A percentile compares a stretch with the other conserved stretches of the same genome.
These are phyloP conservation scores for Crepidotus variabilis DNA, from an alignment of 768 basidiomycete species.

Conservation along the genomic window DNA sequence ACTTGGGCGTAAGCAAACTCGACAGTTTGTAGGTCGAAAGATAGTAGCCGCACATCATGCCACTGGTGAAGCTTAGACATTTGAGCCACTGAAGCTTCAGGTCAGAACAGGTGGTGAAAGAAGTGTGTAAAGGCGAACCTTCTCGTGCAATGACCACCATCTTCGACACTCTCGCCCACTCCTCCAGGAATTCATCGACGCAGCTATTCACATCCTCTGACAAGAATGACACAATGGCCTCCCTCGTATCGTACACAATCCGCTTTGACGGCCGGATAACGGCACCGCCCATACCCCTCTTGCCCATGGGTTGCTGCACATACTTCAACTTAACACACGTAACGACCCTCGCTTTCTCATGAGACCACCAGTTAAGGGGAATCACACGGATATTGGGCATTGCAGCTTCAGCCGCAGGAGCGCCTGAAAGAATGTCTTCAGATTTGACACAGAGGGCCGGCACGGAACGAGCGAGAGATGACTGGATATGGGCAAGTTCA, in stretches of 20 bases:
- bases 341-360: slow-evolving; percentile 75
- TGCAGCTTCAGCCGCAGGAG: slow-evolving; percentile 85
- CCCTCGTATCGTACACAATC: slow-evolving; percentile 85
- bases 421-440: slow-evolving; percentile 74
- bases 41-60: slow-evolving; percentile 76
- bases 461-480: slow-evolving; percentile 71
- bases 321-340: slow-evolving; percentile 91
- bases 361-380: slow-evolving; percentile 90
- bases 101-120: neutral
- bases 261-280: slow-evolving; percentile 83
- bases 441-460: slow-evolving; percentile 84
- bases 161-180: slow-evolving; percentile 91
- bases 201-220: slow-evolving; percentile 86
- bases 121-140: slow-evolving; percentile 40
- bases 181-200: slow-evolving; percentile 86
- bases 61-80: slow-evolving; percentile 74
- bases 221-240: slow-evolving; percentile 86
- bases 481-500: slow-evolving; percentile 58
- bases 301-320: slow-evolving; percentile 82
- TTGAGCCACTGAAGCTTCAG: slow-evolving; percentile 59
- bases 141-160: slow-evolving; percentile 93
- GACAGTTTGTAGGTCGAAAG: slow-evolving; percentile 91
- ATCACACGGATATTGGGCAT: slow-evolving; percentile 91
- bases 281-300: slow-evolving; percentile 53
- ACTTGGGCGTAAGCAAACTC: slow-evolving; percentile 78